Conservation (phyloP, 2,329 filamentous ascomycete species). For the Sclerotinia minor region DNA sequence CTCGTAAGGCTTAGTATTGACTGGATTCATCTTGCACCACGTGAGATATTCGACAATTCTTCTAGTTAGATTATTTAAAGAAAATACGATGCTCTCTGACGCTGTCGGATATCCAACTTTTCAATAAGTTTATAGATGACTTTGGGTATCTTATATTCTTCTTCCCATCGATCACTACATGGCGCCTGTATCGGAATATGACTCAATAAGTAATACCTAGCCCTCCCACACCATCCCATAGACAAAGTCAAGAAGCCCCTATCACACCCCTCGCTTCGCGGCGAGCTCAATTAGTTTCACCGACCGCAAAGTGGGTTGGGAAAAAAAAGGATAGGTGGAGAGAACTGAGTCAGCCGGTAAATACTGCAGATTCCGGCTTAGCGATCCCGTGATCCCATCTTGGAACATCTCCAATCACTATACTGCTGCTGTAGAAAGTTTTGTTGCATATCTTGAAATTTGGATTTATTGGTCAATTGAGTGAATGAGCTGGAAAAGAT, state of each 20-base stretch:
- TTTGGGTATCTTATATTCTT: not conserved
- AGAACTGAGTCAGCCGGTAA: constrained; percentile 6
- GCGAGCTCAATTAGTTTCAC: not conserved
- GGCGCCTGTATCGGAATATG: not conserved
- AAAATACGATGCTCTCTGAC: not conserved
- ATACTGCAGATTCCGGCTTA: not conserved
- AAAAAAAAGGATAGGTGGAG: not conserved
- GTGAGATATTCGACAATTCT: not conserved
- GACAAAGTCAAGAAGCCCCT: not conserved
- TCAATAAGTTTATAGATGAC: not conserved
- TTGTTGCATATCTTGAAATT: not conserved
- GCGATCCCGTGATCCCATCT: not conserved
- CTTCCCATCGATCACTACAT: not conserved
- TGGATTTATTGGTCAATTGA: too few species aligned
- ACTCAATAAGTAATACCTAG: not conserved
- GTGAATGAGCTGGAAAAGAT: not conserved
- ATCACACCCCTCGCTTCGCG: constrained; percentile 8
- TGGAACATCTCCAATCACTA: not conserved
- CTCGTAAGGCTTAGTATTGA: constrained; percentile 8
- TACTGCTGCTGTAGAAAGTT: too few species aligned
- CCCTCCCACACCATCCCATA: not conserved
- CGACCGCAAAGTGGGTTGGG: constrained; percentile 2
- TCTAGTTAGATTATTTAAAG: not conserved
- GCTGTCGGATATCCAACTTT: not conserved
- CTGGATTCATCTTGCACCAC: constrained; percentile 5